A percentile compares a stretch with the other conserved stretches of the same genome.
Evolutionary conservation across 1,284 basidiomycete species (phyloP).

Genomic region (Cutaneotrichosporon spelunceum): DNA sequence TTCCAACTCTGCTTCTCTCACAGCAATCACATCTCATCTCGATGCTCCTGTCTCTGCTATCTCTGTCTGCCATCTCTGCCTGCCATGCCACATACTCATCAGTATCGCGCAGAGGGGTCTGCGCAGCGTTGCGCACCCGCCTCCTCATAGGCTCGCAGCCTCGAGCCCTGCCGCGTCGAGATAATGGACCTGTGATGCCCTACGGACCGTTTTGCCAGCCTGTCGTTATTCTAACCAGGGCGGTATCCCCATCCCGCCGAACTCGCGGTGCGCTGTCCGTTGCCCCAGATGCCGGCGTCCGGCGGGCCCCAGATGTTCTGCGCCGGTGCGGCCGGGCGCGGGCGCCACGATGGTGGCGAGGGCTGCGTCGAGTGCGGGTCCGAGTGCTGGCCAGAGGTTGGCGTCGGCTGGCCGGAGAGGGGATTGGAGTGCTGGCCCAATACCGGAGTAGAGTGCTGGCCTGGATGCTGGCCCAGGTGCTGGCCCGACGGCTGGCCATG

Average conservation of each 20-base stretch:
- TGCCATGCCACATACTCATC: neutral
- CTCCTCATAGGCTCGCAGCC: neutral
- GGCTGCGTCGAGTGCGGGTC: neutral
- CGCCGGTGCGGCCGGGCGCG: neutral
- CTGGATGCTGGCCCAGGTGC: neutral
- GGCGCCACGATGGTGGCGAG: neutral
- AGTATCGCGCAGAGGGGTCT: neutral
- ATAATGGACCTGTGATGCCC: neutral
- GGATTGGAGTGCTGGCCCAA: neutral
- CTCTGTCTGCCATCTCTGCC: too few relatives aligned
- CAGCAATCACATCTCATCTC: neutral
- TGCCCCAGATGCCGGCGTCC: neutral
- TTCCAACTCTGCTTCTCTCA: too few relatives aligned
- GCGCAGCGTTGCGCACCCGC: neutral
- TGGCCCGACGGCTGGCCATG: neutral
- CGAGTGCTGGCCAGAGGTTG: neutral
- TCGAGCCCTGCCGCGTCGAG: neutral
- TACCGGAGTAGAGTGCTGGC: neutral
- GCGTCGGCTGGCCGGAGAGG: neutral
- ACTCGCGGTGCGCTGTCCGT: neutral
- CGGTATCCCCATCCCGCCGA: neutral
- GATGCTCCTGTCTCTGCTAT: neutral
- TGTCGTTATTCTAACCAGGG: neutral
- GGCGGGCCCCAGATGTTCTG: slow-evolving; percentile 8
- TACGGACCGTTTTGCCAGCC: neutral